phyloP scores from a whole-genome alignment of 1,284 basidiomycete genomes.

The Papiliotrema flavescens region DNA sequence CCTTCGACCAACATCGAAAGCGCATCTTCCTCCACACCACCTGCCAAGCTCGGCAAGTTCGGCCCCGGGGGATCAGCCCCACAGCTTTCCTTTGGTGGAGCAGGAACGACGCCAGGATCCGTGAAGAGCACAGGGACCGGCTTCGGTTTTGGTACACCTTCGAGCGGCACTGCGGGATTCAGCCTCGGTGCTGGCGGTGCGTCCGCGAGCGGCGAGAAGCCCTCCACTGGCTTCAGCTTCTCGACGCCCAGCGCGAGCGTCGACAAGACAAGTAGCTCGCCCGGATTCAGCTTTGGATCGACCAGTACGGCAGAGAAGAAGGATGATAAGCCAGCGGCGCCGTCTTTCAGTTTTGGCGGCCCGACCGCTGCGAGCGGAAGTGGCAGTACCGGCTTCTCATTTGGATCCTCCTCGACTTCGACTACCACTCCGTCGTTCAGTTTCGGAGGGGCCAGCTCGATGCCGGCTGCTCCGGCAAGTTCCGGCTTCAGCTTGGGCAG shows the following conservation, averaged over 20 bases:
- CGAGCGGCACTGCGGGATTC: constrained; percentile 2
- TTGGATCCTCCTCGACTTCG: constrained; percentile 28
- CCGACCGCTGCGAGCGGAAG: constrained; percentile 9
- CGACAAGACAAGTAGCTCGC: neutral
- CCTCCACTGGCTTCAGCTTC: neutral
- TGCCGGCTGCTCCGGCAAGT: constrained; percentile 6
- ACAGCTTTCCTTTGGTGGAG: constrained; percentile 8
- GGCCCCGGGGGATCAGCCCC: constrained; percentile 8
- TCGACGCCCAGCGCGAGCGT: neutral
- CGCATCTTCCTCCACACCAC: neutral
- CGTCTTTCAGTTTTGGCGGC: constrained; percentile 6
- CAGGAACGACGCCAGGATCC: neutral
- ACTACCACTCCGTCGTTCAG: constrained; percentile 18
- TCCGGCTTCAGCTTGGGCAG: constrained; percentile 17
- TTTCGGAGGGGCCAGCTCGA: constrained; percentile 26
- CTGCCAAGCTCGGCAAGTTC: constrained; percentile 7
- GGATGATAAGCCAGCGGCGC: neutral
- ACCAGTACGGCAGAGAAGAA: neutral
- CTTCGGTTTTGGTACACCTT: constrained; percentile 25
- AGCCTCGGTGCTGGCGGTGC: neutral
- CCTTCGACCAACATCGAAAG: constrained; percentile 5
- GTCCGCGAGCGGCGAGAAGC: neutral
- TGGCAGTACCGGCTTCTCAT: constrained; percentile 29
- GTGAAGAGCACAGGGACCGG: neutral
- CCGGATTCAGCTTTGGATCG: neutral